Base-by-base conservation (phyloP, 441 rosid genomes). In the Melastoma candidum region DNA sequence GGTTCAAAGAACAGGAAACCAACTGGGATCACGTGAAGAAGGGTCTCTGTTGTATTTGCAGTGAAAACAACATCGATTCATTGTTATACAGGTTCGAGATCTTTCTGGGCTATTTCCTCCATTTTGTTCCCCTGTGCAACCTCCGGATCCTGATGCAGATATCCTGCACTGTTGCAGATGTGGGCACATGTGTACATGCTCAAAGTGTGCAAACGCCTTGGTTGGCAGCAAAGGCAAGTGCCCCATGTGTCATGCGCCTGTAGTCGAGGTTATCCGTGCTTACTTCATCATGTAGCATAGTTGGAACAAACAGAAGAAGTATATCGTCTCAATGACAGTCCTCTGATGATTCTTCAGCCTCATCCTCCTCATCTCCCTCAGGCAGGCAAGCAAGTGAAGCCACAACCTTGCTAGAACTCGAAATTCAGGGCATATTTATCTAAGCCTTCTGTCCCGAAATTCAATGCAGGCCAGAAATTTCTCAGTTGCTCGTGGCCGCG, bases 151-250 rank as follows among this genome's bases (percentile, higher is more conserved):
- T 48, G 25, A 46, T 3, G 3, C 47, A 49, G 39, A 59, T 58
- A 2, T 54, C 13, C 22, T 24, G 48, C 32, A 11, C 51, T 46
- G 45, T 51, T 57, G 48, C 76, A 92, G 96, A 76, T 92, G 98
- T 39, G 98, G 98, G 67, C 98, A 92, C 76, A 85, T 87, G 98
- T 87, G 95, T 72, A 63, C 95, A 2, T 92, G 98, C 62, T 82
- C 84, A 26, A 77, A 73, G 63, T 92, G 96, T 63, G 95, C 94
- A 13, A 74, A 75, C 71, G 77, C 76, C 72, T 71, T 92, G 76
- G 78, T 82, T 53, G 76, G 77, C 67, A 72, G 63, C 39, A 80
- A 87, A 53, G 95, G 77, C 25, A 92, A 87, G 75, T 87, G 98
- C 68, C 98, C 96, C n/a, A 85, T 92, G 95, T 92, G 96, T 59